These are phyloP conservation scores for Hypoxylon sp. DNA, from an alignment of 2,329 filamentous ascomycete species.

Conservation along the genomic window DNA sequence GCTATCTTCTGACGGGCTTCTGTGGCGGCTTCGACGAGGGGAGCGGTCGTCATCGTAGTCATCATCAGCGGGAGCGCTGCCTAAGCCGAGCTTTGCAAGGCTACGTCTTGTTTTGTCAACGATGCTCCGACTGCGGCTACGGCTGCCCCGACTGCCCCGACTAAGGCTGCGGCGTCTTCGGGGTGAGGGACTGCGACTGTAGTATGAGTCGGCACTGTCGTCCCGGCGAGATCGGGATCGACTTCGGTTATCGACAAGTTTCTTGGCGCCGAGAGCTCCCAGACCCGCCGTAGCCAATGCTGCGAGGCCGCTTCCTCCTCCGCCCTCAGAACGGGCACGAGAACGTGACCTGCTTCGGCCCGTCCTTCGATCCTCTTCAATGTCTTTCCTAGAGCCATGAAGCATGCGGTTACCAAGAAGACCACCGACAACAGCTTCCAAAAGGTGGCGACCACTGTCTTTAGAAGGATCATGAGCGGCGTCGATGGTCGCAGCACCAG, in stretches of 20 bases:
- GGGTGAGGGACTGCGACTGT: constrained; percentile 55
- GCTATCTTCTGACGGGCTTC: constrained; percentile 48
- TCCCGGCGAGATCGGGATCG: constrained; percentile 66
- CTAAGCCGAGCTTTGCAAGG: constrained; percentile 68
- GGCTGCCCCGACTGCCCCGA: too few species aligned
- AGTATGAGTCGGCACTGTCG: constrained; percentile 55
- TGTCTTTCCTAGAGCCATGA: constrained; percentile 77
- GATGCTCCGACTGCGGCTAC: constrained; percentile 71
- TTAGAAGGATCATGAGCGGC: constrained; percentile 74
- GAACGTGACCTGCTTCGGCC: constrained; percentile 76
- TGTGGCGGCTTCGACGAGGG: constrained; percentile 48
- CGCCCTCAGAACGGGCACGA: constrained; percentile 64
- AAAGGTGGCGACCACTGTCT: constrained; percentile 82
- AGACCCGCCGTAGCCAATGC: constrained; percentile 70
- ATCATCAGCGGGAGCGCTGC: constrained; percentile 56
- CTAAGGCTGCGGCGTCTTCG: constrained; percentile 41
- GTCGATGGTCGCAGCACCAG: constrained; percentile 86
- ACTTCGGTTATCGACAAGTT: constrained; percentile 57
- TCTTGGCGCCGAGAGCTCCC: constrained; percentile 69
- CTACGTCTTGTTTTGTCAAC: constrained; percentile 69
- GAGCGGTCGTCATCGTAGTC: constrained; percentile 54
- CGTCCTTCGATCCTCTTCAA: constrained; percentile 66
- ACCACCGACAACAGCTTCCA: constrained; percentile 89
- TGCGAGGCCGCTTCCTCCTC: constrained; percentile 62
- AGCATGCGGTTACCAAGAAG: constrained; percentile 85